Base-by-base conservation (phyloP, 257 asterid genomes). In the Jacaranda copaia region DNA sequence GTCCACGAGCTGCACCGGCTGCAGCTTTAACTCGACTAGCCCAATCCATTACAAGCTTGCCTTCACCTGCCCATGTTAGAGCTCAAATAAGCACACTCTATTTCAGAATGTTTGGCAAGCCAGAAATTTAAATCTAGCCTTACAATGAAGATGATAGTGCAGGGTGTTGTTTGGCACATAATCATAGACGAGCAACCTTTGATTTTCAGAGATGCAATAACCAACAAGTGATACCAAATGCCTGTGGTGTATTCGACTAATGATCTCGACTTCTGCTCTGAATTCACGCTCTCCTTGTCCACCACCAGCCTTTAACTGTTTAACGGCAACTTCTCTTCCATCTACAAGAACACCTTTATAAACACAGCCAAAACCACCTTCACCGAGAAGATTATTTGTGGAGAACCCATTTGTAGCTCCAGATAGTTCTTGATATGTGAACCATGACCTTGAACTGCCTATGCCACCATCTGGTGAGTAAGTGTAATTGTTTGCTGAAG, bases 251-350 rank as follows among this genome's bases (percentile, higher is more conserved):
- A 93, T 88, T 58, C 98, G 77, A 85, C 97, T 93, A 70, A 93
- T 93, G 84, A 93, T 93, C 70, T 93, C 98, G 49, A 93, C 97
- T 84, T 93, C 98, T 32, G 98, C 98, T 87, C 90, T 85, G 81
- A 93, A 93, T 76, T 93, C 98, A 25, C 97, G 94, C 78, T 93
- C 98, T 63, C 98, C 98, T 84, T 93, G 98, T 73, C 97, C 97
- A 58, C 98, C 90, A 19, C 98, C 98, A 77, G 79, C 90, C 77
- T 91, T 93, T 78, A 93, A 81, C 86, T 91, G 97, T 79, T 93
- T 93, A 81, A 93, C 97, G 48, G 98, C 98, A 19, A 93, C 94
- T 81, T 76, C 93, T 82, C 94, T 83, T 73, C 97, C 96, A 68
- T 93, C 97, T 18, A 62, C 75, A 59, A 93, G 76, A 71, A 85